Percentiles rank a stretch among this genome's conserved stretches.
Evolutionary conservation across 1,284 basidiomycete species (phyloP).

Genomic region (Cryptococcus sp.): DNA sequence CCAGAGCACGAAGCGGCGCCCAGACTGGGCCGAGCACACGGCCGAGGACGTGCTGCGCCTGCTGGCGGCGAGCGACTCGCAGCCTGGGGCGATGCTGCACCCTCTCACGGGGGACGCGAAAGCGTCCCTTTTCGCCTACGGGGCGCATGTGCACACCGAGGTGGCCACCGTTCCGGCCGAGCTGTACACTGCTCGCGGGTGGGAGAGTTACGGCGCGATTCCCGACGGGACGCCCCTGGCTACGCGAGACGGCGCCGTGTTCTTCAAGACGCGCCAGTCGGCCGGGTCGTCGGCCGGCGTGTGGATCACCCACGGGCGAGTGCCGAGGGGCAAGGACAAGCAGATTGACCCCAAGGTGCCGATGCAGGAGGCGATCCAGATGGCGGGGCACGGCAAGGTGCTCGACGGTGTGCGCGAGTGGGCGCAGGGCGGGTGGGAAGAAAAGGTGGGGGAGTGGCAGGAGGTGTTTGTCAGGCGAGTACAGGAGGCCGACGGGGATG

Average conservation of each 20-base stretch:
- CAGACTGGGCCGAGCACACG: conserved; percentile 37
- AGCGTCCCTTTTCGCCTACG: conserved; percentile 50
- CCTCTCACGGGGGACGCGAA: conserved; percentile 35
- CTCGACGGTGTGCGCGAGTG: conserved; percentile 48
- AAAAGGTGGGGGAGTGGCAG: conserved; percentile 48
- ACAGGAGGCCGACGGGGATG: conserved; percentile 30
- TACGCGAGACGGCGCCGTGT: conserved; percentile 50
- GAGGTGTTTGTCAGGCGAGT: conserved; percentile 50
- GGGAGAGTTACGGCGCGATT: conserved; percentile 19
- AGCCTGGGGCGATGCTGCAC: conserved; percentile 51
- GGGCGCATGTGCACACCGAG: conserved; percentile 46
- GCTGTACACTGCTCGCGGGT: conserved; percentile 21
- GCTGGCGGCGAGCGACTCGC: conserved; percentile 51
- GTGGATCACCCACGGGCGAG: conserved; percentile 53
- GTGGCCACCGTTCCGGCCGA: conserved; percentile 21
- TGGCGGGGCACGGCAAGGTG: conserved; percentile 35
- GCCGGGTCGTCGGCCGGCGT: conserved; percentile 27
- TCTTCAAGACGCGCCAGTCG: conserved; percentile 44
- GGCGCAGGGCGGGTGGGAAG: conserved; percentile 32
- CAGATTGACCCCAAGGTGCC: conserved; percentile 52
- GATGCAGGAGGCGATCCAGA: conserved; percentile 44
- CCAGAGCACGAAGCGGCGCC: conserved; percentile 42
- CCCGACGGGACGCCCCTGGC: conserved; percentile 48
- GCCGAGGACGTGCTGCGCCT: conserved; percentile 48
- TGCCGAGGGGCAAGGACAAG: conserved; percentile 47